Percentiles rank a stretch among this genome's conserved stretches.
Evolutionary conservation across 345 rosid species (phyloP).

Genomic region (Rhizophora apiculata): DNA sequence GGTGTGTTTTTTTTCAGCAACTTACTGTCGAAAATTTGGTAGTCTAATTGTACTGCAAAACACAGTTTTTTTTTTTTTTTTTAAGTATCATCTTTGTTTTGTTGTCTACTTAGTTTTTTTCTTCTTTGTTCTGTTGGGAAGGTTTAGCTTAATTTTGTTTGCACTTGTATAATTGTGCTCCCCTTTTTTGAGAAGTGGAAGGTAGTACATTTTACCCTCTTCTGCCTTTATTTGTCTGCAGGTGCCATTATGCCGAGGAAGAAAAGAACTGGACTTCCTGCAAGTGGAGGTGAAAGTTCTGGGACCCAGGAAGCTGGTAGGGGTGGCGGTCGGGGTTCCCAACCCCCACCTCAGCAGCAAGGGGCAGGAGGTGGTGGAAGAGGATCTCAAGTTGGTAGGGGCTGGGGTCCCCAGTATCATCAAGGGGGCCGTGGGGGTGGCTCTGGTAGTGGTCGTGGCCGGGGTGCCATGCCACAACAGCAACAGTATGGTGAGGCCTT

Average conservation of each 20-base stretch:
- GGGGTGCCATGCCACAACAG: conserved; percentile 47
- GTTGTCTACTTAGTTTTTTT: too few relatives aligned
- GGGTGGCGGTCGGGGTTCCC: conserved; percentile 50
- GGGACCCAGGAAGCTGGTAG: conserved; percentile 48
- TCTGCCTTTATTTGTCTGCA: background rate
- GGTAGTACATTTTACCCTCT: too few relatives aligned
- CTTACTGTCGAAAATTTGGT: too few relatives aligned
- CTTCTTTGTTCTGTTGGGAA: too few relatives aligned
- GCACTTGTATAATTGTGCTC: background rate
- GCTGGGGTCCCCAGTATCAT: conserved; percentile 51
- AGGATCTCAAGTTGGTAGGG: conserved; percentile 59
- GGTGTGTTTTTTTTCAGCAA: too few relatives aligned
- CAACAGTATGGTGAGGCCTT: conserved; percentile 53
- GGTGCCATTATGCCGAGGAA: conserved; percentile 67
- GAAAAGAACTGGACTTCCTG: conserved; percentile 57
- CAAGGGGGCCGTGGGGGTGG: conserved; percentile 57
- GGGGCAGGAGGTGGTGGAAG: conserved; percentile 29
- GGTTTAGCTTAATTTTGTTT: too few relatives aligned
- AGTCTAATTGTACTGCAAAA: too few relatives aligned
- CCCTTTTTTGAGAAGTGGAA: background rate
- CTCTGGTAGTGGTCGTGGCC: conserved; percentile 47
- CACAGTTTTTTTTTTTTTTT: too few relatives aligned
- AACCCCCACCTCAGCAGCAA: conserved; percentile 43
- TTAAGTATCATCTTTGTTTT: too few relatives aligned
- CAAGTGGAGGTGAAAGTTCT: conserved; percentile 67